Evolutionary conservation across 2,329 filamentous ascomycete species (phyloP), one percentile per base, ranked within the genome.

Genomic region (Fonsecaea erecta): DNA sequence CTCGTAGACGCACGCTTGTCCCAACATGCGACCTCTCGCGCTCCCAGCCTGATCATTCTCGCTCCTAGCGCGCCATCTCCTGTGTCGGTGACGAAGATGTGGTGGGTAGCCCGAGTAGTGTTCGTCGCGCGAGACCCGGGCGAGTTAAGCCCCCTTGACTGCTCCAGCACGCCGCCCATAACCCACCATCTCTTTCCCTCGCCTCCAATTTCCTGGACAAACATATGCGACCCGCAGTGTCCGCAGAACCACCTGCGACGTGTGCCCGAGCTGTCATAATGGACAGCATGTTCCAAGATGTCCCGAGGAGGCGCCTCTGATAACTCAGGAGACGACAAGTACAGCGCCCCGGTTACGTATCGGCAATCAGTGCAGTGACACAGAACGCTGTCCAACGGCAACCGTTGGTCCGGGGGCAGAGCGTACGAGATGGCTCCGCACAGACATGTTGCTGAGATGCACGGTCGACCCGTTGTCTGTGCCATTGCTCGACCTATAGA

Each of bases 81-180:
- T n/a, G 51, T 53, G 51, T 53, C 51, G 51, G 51, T 53, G 8
- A 53, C 51, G 24, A 53, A 53, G 51, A 32, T 53, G 51, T 53
- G 51, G 24, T 53, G 26, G 12, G 16, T 21, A 12, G n/a, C 8
- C 12, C 30, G 18, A 26, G 30, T 34, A 3, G 51, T 53, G 51
- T 53, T 53, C 51, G 12, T 32, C 12, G 26, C 11, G 24, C 26
- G 18, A 24, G 43, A 48, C 7, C 12, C 43, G 24, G 2, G 6
- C n/a, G n/a, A n/a, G n/a, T n/a, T n/a, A n/a, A n/a, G n/a, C n/a
- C n/a, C n/a, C 43, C 43, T 18, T 24, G 43, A 11, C 51, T 53
- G 26, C 51, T 53, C 51, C 4, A 53, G 51, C 14, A 53, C 51
- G 18, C 51, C 51, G 14, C 51, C 51, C 51, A 53, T 32, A 6